Base-by-base conservation (phyloP, 495 filamentous ascomycete genomes). In the Geoglossum glabrum region DNA sequence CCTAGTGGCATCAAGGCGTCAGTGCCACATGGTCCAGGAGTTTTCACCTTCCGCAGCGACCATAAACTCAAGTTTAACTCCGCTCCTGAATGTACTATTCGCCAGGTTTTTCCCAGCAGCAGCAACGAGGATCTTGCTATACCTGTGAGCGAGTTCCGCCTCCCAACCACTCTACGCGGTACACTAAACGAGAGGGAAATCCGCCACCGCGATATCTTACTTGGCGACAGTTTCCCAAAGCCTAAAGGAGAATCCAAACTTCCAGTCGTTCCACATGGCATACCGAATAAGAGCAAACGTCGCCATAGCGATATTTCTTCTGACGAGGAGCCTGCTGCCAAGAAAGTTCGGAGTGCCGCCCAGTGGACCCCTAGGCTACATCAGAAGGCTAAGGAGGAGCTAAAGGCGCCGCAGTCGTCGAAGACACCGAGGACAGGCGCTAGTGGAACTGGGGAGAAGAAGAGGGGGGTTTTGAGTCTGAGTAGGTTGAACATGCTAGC, bases 151-250 rank as follows among this genome's bases (percentile, higher is more conserved):
- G 62, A 69, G 49, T 70, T 67, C 23, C 72, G 73, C 6, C 60
- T 67, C 19, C 52, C 63, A 30, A 63, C 67, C 15, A 71, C 84
- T 33, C 74, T 81, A 5, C 83, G 87, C 63, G 84, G 85, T 34
- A 79, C 87, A 64, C 64, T 69, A 3, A 86, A 84, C 69, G 86
- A 89, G 73, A 87, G 87, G 71, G 74, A 83, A 27, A 40, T 28
- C 43, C 56, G 56, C 25, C 47, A 15, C 17, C 40, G 13, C 19
- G 38, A 47, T 4, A 19, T 13, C 19, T 45, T 23, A 0, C 21
- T 15, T 13, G 56, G 52, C 25, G 43, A 46, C n/a, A n/a, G n/a
- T n/a, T n/a, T n/a, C n/a, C n/a, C n/a, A n/a, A n/a, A n/a, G n/a
- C n/a, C n/a, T n/a, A n/a, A n/a, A n/a, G n/a, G n/a, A n/a, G n/a